Base-by-base conservation (phyloP, 176 grass and related monocot species). In the Carex littledalei region DNA sequence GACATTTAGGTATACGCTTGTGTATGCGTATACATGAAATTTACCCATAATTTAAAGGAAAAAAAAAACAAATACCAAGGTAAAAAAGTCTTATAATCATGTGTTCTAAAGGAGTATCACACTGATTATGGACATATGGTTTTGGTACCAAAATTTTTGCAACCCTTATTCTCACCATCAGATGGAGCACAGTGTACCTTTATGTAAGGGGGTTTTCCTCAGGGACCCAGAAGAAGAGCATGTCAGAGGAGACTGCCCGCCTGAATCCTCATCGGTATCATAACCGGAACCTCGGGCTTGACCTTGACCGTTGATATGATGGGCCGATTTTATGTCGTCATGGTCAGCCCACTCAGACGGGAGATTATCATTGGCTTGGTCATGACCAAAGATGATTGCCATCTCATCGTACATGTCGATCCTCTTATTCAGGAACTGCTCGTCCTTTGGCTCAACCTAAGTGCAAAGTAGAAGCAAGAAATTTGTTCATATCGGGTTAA, bases 341-440 rank as follows among this genome's bases (percentile, higher is more conserved):
- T 58, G 75, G 54, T 59, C 32, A 2, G 53, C 8, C 77, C 77
- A 80, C 77, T 80, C 77, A 32, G 54, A 57, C 2, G 24, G 49
- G 24, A 80, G 32, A 17, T 80, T 21, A 34, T 80, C 52, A 80
- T 2, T 22, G 18, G 49, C 45, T 24, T 78, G 73, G 18, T 78
- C 73, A 29, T 78, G 39, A 47, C 73, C 73, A 54, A 78, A 78
- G n/a, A 78, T 78, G 8, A 50, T 21, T 78, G 11, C 39, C 39
- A 80, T 80, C 56, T 80, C 77, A 80, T 80, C 77, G 10, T 80
- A 80, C 77, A 80, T 80, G 50, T 80, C 77, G 17, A 80, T 80
- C 52, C 32, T 80, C 53, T 80, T 80, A 55, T 80, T 80, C 24
- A 80, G 17, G 24, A 20, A 80, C 77, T 53, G 77, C 77, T 80